Conservation (phyloP, 176 grass and related monocot species). For the Oryza glaberrima region DNA sequence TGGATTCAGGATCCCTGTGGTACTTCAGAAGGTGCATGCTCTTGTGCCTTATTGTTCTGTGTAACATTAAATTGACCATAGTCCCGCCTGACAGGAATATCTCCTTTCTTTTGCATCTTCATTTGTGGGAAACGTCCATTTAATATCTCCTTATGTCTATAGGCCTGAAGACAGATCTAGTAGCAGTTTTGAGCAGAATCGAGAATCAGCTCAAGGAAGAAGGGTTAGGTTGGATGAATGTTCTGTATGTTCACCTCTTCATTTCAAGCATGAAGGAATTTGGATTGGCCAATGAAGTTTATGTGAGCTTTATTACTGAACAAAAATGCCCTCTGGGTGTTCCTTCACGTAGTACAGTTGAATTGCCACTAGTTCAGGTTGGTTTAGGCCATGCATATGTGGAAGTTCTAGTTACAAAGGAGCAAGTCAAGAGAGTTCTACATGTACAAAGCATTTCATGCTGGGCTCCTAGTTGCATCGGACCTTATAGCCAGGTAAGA, state of each 20-base stretch:
- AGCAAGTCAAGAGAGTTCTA: slow-evolving; percentile 84
- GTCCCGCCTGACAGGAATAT: neutral
- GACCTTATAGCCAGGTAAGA: slow-evolving; percentile 94
- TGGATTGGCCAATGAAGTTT: slow-evolving; percentile 83
- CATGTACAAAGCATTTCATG: slow-evolving; percentile 99
- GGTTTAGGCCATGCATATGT: slow-evolving; percentile 74
- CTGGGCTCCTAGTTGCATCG: slow-evolving; percentile 99
- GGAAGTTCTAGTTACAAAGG: slow-evolving; percentile 80
- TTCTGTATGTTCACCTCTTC: slow-evolving; percentile 93
- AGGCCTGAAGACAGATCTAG: slow-evolving; percentile 79
- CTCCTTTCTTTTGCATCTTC: slow-evolving; percentile 21
- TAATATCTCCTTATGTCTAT: slow-evolving; percentile 31
- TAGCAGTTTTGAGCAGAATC: slow-evolving; percentile 75
- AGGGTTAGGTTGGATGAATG: slow-evolving; percentile 82
- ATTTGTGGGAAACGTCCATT: slow-evolving; percentile 4
- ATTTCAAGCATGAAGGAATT: slow-evolving; percentile 95
- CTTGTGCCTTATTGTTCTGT: neutral
- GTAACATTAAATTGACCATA: slow-evolving; percentile 15
- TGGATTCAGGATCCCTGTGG: slow-evolving; percentile 63
- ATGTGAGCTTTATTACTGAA: slow-evolving; percentile 87
- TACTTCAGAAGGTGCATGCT: slow-evolving; percentile 58
- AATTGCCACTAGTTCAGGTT: slow-evolving; percentile 68
- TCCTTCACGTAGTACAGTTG: slow-evolving; percentile 92
- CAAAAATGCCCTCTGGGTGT: slow-evolving; percentile 85
- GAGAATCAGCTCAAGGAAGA: slow-evolving; percentile 69